Evolutionary conservation across 192 early-diverging fungal species (phyloP).

Genomic region (Blastocladiella britannica): DNA sequence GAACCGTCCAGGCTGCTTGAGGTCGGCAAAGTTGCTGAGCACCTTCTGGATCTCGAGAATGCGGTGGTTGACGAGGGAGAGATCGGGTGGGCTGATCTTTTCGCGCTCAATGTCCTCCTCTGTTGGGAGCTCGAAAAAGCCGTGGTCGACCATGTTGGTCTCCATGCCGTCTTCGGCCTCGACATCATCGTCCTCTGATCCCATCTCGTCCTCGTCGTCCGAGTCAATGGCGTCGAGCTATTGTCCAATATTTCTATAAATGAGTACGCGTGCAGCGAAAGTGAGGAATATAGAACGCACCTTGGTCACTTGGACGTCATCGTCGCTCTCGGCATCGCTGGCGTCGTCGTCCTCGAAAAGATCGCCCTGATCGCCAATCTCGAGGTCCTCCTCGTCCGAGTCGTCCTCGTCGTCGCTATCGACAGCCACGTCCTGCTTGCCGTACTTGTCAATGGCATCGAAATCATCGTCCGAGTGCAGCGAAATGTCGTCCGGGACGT

Average conservation of each 20-base stretch:
- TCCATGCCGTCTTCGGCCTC: constrained; percentile 10
- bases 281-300: too few relatives aligned
- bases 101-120: constrained; percentile 43
- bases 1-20: constrained; percentile 48
- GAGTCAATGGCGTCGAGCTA: constrained; percentile 1
- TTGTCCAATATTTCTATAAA: too few relatives aligned
- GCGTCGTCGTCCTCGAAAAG: not conserved
- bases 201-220: constrained; percentile 1
- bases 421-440: not conserved
- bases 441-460: not conserved
- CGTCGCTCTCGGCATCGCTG: not conserved
- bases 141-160: constrained; percentile 14
- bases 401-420: not conserved
- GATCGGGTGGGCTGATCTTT: constrained; percentile 33
- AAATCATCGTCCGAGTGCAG: not conserved
- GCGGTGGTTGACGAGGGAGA: constrained; percentile 54
- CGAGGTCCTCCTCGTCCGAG: not conserved
- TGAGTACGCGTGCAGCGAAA: too few relatives aligned
- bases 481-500: not conserved
- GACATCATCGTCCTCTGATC: not conserved
- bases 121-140: not conserved
- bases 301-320: not conserved
- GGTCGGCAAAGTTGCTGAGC: constrained; percentile 69
- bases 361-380: not conserved
- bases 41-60: constrained; percentile 81